Evolutionary conservation across 2,329 filamentous ascomycete species (phyloP), one percentile per base, ranked within the genome.

Genomic region (Aspergillus chevalieri): DNA sequence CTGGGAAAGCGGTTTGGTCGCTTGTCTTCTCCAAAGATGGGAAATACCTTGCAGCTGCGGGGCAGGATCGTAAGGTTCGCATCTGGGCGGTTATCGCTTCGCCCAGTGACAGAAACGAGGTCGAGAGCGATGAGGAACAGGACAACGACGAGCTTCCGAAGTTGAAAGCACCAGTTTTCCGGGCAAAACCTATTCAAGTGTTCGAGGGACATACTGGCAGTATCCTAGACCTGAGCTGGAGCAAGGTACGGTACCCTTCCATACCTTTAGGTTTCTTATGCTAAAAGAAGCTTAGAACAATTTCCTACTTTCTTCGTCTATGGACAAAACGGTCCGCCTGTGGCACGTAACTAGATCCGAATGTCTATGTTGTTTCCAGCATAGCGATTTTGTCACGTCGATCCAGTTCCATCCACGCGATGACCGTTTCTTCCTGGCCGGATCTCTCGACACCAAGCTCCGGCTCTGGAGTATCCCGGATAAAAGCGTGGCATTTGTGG

Each of bases 401-500:
- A 91, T 98, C 45, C 83, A 89, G 34, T 98, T 98, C 58, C 93
- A 98, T 65, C 93, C 93, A 0, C 85, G 82, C 24, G 93, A 98
- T 65, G 93, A 98, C 65, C 85, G 93, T 0, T 98, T 98, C 74
- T 98, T 98, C 68, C 77, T 98, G 9, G 91, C 93, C 15, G 93
- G 93, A 7, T 95, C 89, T 1, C 77, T 97, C 6, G 93, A 98
- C 65, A 86, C 85, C 1, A 91, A 90, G 57, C 70, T 98, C 46
- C 81, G 93, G 14, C 73, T 98, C 2, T 98, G 93, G 93, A 96
- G 90, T 64, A 98, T 98, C 43, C 91, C 93, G 0, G 93, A 98
- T 67, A 96, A 94, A 66, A 83, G 80, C n/a, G 87, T 97, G 24
- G 91, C 91, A 0, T 97, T 84, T 64, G 85, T 85, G 56, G 85